Evolutionary conservation across 805 yeast genomes (phyloP).

Genomic region (Pichia insulana): DNA sequence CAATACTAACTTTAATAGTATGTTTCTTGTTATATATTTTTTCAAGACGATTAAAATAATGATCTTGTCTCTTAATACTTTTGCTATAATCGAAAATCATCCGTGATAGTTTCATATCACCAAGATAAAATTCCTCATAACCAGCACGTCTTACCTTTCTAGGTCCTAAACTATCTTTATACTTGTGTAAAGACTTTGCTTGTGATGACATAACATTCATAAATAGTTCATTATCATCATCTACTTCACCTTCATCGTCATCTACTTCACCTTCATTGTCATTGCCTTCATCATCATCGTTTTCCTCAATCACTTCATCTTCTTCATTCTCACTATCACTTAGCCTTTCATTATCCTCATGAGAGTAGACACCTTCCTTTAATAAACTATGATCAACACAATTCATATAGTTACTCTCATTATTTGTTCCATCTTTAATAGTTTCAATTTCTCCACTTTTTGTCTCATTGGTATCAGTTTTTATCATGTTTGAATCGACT

Average conservation of each 20-base stretch:
- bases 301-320: background rate
- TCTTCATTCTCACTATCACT: too few relatives aligned
- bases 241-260: background rate
- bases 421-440: too few relatives aligned
- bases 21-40: background rate
- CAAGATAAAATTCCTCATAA: background rate
- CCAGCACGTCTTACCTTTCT: background rate
- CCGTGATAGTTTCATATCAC: background rate
- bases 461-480: too few relatives aligned
- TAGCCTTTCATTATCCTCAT: too few relatives aligned
- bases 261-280: slow-evolving; percentile 3
- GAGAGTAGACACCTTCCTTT: too few relatives aligned
- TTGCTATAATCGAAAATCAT: background rate
- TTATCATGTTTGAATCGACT: too few relatives aligned
- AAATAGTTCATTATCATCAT: slow-evolving; percentile 6
- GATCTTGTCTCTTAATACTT: background rate
- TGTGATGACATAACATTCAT: background rate
- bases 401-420: too few relatives aligned
- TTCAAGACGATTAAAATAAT: background rate
- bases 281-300: background rate
- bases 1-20: background rate
- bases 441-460: too few relatives aligned
- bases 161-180: background rate
- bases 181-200: background rate
- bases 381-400: too few relatives aligned